Evolutionary conservation across 768 basidiomycete genomes (phyloP), one percentile per base, ranked within the genome.

Genomic region (Fistulinella prunicolor): DNA sequence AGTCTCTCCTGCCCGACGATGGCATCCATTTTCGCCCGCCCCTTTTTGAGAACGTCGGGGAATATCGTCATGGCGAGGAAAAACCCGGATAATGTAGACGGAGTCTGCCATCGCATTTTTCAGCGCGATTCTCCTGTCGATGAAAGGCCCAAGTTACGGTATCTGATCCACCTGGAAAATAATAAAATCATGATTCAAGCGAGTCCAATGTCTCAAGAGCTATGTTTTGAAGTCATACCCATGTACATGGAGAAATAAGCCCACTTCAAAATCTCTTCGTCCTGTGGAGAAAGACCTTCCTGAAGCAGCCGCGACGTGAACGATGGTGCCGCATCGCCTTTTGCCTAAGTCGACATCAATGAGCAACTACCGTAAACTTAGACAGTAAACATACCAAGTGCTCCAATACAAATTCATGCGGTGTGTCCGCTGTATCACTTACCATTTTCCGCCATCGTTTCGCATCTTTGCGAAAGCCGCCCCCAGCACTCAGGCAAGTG

Each of bases 151-250:
- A 8, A 26, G 46, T 17, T 12, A 54, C 58, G 1, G 53, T 58
- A 10, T 61, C 56, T 3, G 54, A 26, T 41, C 47, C 60, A 22
- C 35, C 78, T 75, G 35, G 37, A 29, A 29, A 9, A 40, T 13
- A 6, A 32, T 12, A n/a, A n/a, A n/a, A n/a, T n/a, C 16, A 36
- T 4, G 35, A 19, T n/a, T 17, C 17, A 16, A 17, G 32, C 13
- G 30, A 19, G 35, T n/a, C n/a, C n/a, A n/a, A n/a, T n/a, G n/a
- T n/a, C n/a, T n/a, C n/a, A n/a, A n/a, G n/a, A n/a, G n/a, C n/a
- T n/a, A n/a, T 36, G 8, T 26, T 1, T 9, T 1, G 9, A 49
- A 38, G 9, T 9, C 48, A 23, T 46, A 59, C 60, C 57, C 3
- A 53, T 0, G 29, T 56, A 59, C 50, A 59, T 51, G 14, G 47